phyloP scores from a whole-genome alignment of 2,329 filamentous ascomycete species.

The Beauveria australis region DNA sequence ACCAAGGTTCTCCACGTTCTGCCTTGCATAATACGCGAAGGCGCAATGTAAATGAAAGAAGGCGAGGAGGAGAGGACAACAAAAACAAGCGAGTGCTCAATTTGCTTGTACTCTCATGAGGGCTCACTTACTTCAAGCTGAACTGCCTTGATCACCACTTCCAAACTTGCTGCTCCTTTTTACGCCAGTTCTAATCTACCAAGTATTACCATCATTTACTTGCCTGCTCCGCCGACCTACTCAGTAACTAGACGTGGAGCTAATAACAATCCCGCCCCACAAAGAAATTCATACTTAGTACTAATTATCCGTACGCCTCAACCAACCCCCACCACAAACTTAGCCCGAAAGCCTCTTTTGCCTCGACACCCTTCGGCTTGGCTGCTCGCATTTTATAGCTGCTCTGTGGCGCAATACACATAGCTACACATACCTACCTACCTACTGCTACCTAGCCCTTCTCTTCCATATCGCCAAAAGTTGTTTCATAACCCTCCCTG shows the following conservation, averaged over 20 bases:
- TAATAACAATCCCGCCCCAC: not conserved
- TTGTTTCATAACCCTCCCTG: not conserved
- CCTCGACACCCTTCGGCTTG: not conserved
- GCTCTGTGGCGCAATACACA: not conserved
- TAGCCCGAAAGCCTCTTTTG: not conserved
- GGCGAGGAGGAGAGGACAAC: no score
- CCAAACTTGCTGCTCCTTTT: not conserved
- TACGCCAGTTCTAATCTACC: not conserved
- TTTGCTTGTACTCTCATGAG: no score
- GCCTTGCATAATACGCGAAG: no score
- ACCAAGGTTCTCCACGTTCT: not conserved
- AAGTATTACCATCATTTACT: not conserved
- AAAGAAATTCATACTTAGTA: not conserved
- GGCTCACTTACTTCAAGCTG: no score
- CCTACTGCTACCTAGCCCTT: not conserved
- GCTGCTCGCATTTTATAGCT: not conserved
- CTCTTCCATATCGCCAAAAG: not conserved
- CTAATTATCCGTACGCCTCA: not conserved
- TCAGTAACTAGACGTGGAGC: not conserved
- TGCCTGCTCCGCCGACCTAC: not conserved
- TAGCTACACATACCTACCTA: no score
- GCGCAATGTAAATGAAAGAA: no score
- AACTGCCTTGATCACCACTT: not conserved
- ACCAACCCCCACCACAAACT: not conserved
- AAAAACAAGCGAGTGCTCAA: no score